A percentile compares a stretch with the other conserved stretches of the same genome.
Conservation (phyloP, 1,139 yeast species). For the Zygosaccharomyces sapae region DNA sequence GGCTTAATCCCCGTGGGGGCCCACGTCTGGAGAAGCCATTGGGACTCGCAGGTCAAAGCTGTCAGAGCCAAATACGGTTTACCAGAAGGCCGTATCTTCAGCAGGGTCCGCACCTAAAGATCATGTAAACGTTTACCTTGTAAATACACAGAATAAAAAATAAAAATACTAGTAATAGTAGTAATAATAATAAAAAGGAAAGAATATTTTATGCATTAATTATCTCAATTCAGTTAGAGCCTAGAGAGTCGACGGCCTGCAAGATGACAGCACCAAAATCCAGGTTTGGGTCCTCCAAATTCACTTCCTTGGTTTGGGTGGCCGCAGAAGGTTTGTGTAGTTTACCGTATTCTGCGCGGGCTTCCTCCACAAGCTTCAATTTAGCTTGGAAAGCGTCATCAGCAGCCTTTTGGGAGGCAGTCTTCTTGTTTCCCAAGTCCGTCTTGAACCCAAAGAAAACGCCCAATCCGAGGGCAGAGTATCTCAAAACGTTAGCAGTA, state of each 20-base stretch:
- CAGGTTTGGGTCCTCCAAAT: slow-evolving; percentile 87
- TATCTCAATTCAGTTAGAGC: slow-evolving; percentile 9
- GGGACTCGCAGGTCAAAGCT: slow-evolving; percentile 68
- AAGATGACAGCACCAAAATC: slow-evolving; percentile 61
- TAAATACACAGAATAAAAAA: slow-evolving; percentile 1
- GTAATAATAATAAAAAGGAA: not conserved
- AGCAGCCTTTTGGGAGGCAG: slow-evolving; percentile 56
- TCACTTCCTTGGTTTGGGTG: slow-evolving; percentile 43
- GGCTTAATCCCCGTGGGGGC: slow-evolving; percentile 78
- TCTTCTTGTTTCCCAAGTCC: slow-evolving; percentile 62
- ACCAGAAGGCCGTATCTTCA: slow-evolving; percentile 69
- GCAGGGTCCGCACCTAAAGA: slow-evolving; percentile 43
- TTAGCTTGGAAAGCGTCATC: slow-evolving; percentile 59
- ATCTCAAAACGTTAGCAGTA: slow-evolving; percentile 69
- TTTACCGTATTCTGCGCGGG: slow-evolving; percentile 82
- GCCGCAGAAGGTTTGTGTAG: slow-evolving; percentile 41
- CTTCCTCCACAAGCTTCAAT: slow-evolving; percentile 76
- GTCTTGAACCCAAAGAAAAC: slow-evolving; percentile 84
- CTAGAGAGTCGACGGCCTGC: slow-evolving; percentile 44
- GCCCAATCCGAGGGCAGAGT: slow-evolving; percentile 89
- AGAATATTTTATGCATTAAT: slow-evolving; percentile 5
- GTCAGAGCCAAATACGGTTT: slow-evolving; percentile 72
- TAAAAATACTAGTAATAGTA: not conserved
- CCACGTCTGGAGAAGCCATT: slow-evolving; percentile 82
- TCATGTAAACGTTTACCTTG: slow-evolving; percentile 2